A percentile compares a stretch with the other conserved stretches of the same genome.
phyloP scores from a whole-genome alignment of 2,329 filamentous ascomycete species.

The Phoma sp. region DNA sequence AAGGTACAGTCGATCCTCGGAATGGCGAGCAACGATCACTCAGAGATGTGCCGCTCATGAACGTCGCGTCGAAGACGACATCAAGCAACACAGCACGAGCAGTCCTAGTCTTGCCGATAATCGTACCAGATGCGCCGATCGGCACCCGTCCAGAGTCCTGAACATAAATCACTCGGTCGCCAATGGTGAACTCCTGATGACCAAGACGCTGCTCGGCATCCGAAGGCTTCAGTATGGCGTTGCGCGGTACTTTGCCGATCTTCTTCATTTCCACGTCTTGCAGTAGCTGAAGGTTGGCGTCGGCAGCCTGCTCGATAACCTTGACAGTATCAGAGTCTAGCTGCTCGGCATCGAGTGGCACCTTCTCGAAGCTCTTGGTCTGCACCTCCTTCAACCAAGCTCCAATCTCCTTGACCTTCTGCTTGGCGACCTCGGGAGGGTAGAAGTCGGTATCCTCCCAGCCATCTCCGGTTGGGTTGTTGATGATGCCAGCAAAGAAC shows the following conservation, averaged over 20 bases:
- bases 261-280: slow-evolving; percentile 65
- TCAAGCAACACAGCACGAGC: slow-evolving; percentile 83
- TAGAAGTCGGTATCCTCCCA: slow-evolving; percentile 88
- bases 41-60: slow-evolving; percentile 96
- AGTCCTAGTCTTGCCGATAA: slow-evolving; percentile 92
- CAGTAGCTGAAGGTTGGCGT: slow-evolving; percentile 52
- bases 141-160: slow-evolving; percentile 93
- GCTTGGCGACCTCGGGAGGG: slow-evolving; percentile 71
- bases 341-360: slow-evolving; percentile 96
- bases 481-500: slow-evolving; percentile 88
- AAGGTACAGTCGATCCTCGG: slow-evolving; percentile 88
- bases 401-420: slow-evolving; percentile 90
- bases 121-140: slow-evolving; percentile 87
- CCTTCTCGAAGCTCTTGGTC: slow-evolving; percentile 89
- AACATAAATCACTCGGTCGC: slow-evolving; percentile 91
- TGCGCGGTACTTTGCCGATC: slow-evolving; percentile 81
- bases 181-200: slow-evolving; percentile 81
- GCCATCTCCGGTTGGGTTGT: slow-evolving; percentile 83
- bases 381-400: slow-evolving; percentile 92
- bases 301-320: slow-evolving; percentile 77
- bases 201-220: slow-evolving; percentile 94
- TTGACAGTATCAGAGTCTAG: slow-evolving; percentile 90
- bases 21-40: slow-evolving; percentile 91
- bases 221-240: slow-evolving; percentile 86
- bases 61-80: slow-evolving; percentile 89